Evolutionary conservation across 192 early-diverging fungal species (phyloP).

Genomic region (Mortierella hygrophila): DNA sequence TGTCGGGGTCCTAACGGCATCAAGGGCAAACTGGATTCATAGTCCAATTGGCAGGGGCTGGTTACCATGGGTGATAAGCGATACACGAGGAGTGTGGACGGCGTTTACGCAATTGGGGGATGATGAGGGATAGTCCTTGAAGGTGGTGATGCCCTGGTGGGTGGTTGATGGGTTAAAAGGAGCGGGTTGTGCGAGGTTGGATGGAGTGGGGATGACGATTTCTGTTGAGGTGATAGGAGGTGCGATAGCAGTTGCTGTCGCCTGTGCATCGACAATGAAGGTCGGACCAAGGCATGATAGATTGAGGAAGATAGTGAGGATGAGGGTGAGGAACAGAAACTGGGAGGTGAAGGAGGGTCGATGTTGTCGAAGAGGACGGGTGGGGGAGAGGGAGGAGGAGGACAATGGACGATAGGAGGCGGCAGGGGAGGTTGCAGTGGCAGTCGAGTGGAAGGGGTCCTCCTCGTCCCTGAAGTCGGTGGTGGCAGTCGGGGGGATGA

Average conservation of each 20-base stretch:
- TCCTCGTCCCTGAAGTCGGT: neutral
- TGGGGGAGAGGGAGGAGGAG: neutral
- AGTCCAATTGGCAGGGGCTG: neutral
- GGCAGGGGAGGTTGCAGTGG: slow-evolving; percentile 15
- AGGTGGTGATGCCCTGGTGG: slow-evolving; percentile 16
- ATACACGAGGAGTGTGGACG: neutral
- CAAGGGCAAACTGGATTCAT: neutral
- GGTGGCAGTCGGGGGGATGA: too few species aligned
- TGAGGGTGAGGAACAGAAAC: neutral
- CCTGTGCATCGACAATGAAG: neutral
- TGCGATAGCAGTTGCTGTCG: neutral
- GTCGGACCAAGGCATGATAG: neutral
- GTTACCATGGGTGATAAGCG: slow-evolving; percentile 27
- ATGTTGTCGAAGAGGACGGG: neutral
- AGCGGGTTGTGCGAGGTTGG: neutral
- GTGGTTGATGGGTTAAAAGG: neutral
- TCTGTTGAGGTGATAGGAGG: neutral
- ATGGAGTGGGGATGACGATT: slow-evolving; percentile 2
- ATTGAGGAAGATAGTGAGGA: neutral
- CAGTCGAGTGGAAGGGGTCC: neutral
- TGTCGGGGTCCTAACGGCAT: neutral
- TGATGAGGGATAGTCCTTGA: slow-evolving; percentile 2
- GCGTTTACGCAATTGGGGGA: slow-evolving; percentile 13
- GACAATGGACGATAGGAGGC: neutral
- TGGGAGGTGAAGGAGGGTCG: neutral